Evolutionary conservation across 352 stramenopile genomes (phyloP), one percentile per base, ranked within the genome.

Genomic region (Ophiocytium majus): DNA sequence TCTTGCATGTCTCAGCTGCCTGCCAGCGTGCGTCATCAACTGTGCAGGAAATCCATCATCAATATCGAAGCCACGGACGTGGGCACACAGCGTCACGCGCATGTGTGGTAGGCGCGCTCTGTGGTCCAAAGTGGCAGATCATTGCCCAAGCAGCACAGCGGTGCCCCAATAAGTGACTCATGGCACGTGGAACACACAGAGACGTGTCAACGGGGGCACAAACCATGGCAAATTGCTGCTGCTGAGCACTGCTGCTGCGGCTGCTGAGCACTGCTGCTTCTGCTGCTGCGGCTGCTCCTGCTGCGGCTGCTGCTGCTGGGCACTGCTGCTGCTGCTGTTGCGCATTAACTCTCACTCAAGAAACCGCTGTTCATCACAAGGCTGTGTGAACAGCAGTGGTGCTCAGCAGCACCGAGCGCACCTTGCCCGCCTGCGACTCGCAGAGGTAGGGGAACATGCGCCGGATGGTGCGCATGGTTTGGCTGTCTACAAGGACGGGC

Each of bases 361-460:
- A 57, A 5, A 57, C 43, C 5, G 43, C 5, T 5, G 43, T 5
- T 14, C 5, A 5, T 14, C 14, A 14, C 5, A 14, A 14, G 43
- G 5, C 43, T 14, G 43, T 57, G 43, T 57, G 5, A 57, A 14
- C 5, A 57, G 5, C 14, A 57, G 43, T 5, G 43, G 5, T 57
- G 5, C 43, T 14, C 14, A 57, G 5, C 43, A 14, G 14, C 43
- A 57, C 43, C 43, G 5, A 57, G 5, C 43, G 5, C 14, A 78
- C 82, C 74, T 82, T 86, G 17, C 79, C 79, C 5, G 66, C 36
- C 35, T 83, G 31, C 23, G 74, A 43, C n/a, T 64, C 76, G 28
- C 78, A 63, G n/a, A 86, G 76, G 64, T 86, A 86, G 37, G 82
- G 82, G 64, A 86, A 86, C 35, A 86, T 50, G 50, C 82, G 66